These are phyloP conservation scores for Trichoderma sp. DNA, from an alignment of 2,329 filamentous ascomycete genomes.

Conservation along the genomic window DNA sequence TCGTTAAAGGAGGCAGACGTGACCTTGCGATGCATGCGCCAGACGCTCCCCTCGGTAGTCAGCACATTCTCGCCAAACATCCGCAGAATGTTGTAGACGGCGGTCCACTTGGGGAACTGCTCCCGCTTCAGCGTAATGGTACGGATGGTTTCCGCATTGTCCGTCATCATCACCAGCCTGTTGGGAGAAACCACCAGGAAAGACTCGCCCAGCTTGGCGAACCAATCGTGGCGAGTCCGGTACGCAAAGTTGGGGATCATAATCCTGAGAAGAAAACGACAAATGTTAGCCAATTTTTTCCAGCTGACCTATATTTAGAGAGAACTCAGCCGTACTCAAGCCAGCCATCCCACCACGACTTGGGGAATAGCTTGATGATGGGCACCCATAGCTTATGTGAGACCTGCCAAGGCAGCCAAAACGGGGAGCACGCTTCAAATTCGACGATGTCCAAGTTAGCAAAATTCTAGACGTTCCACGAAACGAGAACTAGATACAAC, in stretches of 20 bases:
- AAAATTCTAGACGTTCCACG: background rate
- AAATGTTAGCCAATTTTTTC: conserved; percentile 30
- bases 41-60: conserved; percentile 66
- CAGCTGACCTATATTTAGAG: background rate
- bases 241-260: conserved; percentile 63
- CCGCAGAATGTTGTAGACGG: conserved; percentile 39
- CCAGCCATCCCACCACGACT: conserved; percentile 57
- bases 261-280: conserved; percentile 35
- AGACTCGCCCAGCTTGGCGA: conserved; percentile 60
- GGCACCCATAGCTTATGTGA: conserved; percentile 56
- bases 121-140: conserved; percentile 68
- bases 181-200: conserved; percentile 65
- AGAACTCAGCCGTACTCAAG: conserved; percentile 52
- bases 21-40: conserved; percentile 73
- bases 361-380: conserved; percentile 56
- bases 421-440: conserved; percentile 48
- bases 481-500: conserved; percentile 30
- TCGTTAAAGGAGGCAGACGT: conserved; percentile 75
- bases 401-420: conserved; percentile 57
- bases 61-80: conserved; percentile 71
- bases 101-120: conserved; percentile 59
- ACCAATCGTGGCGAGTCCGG: conserved; percentile 56
- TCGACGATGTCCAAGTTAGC: background rate
- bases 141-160: conserved; percentile 64
- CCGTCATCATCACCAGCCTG: conserved; percentile 54